Conservation (phyloP, 139 green algal genomes). For the Chlorella ohadii region DNA sequence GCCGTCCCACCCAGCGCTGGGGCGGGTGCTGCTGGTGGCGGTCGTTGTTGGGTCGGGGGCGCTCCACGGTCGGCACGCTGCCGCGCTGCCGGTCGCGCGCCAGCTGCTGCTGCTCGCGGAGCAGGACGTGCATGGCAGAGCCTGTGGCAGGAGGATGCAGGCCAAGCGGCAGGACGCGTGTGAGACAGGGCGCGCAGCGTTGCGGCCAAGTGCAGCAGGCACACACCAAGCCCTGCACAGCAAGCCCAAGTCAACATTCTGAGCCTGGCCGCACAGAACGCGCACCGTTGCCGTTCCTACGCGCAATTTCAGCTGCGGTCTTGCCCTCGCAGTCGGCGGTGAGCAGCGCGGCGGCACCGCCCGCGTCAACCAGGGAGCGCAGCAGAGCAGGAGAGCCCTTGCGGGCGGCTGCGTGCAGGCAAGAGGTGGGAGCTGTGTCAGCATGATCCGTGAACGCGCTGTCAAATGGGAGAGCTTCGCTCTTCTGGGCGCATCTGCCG, state of each 20-base stretch:
- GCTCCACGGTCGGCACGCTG: constrained; percentile 22
- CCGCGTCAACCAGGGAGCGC: constrained; percentile 57
- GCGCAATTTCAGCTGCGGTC: constrained; percentile 35
- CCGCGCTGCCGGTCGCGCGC: not conserved
- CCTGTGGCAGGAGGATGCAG: too few species aligned
- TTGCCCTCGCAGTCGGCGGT: constrained; percentile 22
- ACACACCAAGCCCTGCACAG: not conserved
- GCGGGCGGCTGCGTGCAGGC: constrained; percentile 53
- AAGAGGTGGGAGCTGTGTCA: too few species aligned
- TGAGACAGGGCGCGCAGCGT: too few species aligned
- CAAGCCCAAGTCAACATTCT: not conserved
- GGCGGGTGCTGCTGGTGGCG: not conserved
- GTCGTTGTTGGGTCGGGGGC: not conserved
- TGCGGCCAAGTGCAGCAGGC: too few species aligned
- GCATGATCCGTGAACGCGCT: too few species aligned
- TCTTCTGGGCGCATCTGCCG: too few species aligned
- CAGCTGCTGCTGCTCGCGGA: not conserved
- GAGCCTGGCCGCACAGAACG: not conserved
- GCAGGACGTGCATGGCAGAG: not conserved
- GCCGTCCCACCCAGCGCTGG: constrained; percentile 30
- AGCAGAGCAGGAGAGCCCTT: constrained; percentile 63
- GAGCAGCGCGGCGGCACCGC: constrained; percentile 13
- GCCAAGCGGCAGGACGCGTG: too few species aligned
- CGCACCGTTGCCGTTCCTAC: constrained; percentile 35
- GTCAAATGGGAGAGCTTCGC: too few species aligned